Evolutionary conservation across 176 grass and related monocot species (phyloP), one percentile per base, ranked within the genome.

Genomic region (Calamus simplicifolius): DNA sequence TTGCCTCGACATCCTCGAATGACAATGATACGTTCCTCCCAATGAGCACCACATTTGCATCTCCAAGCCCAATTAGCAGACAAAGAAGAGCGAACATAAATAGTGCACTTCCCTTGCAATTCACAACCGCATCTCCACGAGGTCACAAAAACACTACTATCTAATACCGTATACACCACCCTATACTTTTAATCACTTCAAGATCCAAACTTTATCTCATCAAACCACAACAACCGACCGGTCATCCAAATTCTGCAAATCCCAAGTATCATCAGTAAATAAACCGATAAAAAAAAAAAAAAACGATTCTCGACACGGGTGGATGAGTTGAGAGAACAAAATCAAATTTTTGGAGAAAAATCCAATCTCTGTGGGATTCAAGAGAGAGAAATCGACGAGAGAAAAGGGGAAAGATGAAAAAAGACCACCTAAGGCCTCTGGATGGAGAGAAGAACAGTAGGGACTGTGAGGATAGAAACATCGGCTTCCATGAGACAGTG

Each of bases 21-120:
- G 80, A 84, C 4, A 78, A 49, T 26, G 88, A 84, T 54, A 87
- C 63, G 56, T 93, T 93, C 67, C 61, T 78, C 58, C 83, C 84
- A 83, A 93, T 84, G 17, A 93, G 66, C 62, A 93, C 88, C 30
- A 93, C 80, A 81, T 81, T 93, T 27, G 88, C 77, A 81, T 76
- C 69, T 75, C 53, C 88, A 67, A 73, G 49, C 29, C 65, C 66
- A 69, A 71, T 67, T 73, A 84, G 78, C 38, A 87, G 54, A 50
- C 54, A 76, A 29, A 84, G 18, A 81, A n/a, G 30, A 71, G 62
- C 14, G 15, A 63, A 61, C 25, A 77, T 18, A 86, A 71, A 54
- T 35, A 68, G n/a, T 58, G 59, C 56, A 26, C 77, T 59, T 58
- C 57, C 59, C 52, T 50, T 27, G 49, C 6, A 26, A 16, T 49